phyloP scores from a whole-genome alignment of 2,329 filamentous ascomycete species.

The Aspergillaceae sp. region DNA sequence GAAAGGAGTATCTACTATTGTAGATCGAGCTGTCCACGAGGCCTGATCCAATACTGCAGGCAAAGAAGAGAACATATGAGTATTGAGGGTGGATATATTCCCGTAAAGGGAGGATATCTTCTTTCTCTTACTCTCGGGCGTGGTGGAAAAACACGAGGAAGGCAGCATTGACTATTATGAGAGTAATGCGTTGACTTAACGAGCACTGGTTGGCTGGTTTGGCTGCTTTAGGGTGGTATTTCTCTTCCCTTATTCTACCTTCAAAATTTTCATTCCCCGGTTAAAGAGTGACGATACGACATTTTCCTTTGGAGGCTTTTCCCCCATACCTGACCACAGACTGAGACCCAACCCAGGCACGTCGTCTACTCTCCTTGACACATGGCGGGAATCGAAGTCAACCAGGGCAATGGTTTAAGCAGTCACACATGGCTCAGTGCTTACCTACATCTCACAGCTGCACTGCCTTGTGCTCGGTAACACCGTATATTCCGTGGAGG shows the following conservation, averaged over 20 bases:
- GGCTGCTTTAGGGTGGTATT: no score
- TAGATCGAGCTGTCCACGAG: conserved; percentile 24
- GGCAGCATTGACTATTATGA: neutral
- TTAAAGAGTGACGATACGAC: no score
- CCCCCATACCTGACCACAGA: no score
- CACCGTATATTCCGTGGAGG: neutral
- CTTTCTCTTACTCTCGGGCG: conserved; percentile 1
- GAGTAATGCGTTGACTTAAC: neutral
- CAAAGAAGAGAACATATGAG: conserved; percentile 18
- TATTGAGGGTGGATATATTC: conserved; percentile 15
- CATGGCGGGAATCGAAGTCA: neutral
- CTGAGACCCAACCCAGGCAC: no score
- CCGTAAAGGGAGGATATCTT: conserved; percentile 8
- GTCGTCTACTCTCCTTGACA: neutral
- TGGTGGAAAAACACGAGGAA: neutral
- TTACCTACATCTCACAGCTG: neutral
- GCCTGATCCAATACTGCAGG: conserved; percentile 21
- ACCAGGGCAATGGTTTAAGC: neutral
- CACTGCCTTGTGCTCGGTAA: neutral
- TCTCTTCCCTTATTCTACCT: no score
- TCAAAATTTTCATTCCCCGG: no score
- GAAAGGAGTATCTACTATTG: conserved; percentile 11
- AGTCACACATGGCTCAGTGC: neutral
- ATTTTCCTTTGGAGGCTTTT: no score
- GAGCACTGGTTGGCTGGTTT: no score